phyloP scores from a whole-genome alignment of 2,329 filamentous ascomycete genomes.

The Diaporthe velutina region DNA sequence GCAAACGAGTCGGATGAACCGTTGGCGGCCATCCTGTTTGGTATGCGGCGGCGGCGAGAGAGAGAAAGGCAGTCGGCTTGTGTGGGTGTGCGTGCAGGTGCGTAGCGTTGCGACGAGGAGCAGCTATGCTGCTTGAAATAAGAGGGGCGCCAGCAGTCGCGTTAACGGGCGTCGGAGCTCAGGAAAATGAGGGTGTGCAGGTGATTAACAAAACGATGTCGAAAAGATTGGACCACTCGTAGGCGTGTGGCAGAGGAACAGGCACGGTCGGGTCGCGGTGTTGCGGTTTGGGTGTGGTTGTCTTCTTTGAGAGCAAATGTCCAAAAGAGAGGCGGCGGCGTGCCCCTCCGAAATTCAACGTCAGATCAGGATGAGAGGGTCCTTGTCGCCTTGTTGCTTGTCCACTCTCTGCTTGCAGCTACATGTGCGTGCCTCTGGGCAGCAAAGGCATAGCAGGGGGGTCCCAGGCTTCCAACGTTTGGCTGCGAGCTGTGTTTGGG shows the following conservation, averaged over 20 bases:
- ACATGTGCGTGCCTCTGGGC: constrained; percentile 12
- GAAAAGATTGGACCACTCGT: constrained; percentile 16
- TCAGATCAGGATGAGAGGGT: constrained; percentile 35
- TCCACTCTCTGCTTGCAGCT: constrained; percentile 26
- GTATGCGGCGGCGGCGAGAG: constrained; percentile 39
- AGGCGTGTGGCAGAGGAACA: constrained; percentile 19
- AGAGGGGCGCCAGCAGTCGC: constrained; percentile 34
- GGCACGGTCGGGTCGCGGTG: neutral
- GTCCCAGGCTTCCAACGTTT: neutral
- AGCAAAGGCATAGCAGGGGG: neutral
- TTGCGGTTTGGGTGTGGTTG: constrained; percentile 18
- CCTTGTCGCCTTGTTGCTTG: constrained; percentile 25
- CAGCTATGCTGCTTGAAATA: constrained; percentile 36
- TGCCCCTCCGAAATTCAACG: constrained; percentile 40
- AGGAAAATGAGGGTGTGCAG: constrained; percentile 30
- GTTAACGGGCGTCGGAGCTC: neutral
- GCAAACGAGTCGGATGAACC: constrained; percentile 78
- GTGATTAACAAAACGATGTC: neutral
- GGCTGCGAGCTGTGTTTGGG: constrained; percentile 12
- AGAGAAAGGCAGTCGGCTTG: constrained; percentile 42
- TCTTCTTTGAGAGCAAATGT: constrained; percentile 5
- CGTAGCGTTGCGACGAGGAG: constrained; percentile 29
- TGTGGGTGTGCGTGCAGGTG: constrained; percentile 46
- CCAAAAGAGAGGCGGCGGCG: constrained; percentile 21
- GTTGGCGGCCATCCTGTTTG: constrained; percentile 73